Evolutionary conservation across 1,284 basidiomycete genomes (phyloP), one percentile per base, ranked within the genome.

Genomic region (Irpex rosettiformis): DNA sequence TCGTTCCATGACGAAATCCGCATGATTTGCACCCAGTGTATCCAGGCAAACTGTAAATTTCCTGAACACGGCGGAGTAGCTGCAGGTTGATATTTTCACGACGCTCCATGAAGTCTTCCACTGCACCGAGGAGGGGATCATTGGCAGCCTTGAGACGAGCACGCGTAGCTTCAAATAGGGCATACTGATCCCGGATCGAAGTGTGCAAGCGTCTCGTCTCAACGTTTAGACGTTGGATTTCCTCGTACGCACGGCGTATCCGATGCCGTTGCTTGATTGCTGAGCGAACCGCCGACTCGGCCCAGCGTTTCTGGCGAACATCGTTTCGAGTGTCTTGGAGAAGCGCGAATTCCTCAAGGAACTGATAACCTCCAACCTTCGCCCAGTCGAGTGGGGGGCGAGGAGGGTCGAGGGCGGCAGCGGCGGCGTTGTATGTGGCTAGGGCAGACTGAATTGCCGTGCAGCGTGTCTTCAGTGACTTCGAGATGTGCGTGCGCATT

Each of bases 301-400:
- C 60, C 76, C 76, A 78, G 0, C 60, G 65, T 33, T 65, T 63
- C 0, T 66, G 52, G 1, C 49, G 62, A 2, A 76, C 56, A 42
- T 76, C 70, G 33, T 69, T 63, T 2, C 63, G 62, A 1, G 68
- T 67, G 30, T 72, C 68, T 2, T 67, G 61, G 0, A 79, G 67
- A 0, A 78, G 67, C 13, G 65, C 61, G 57, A 78, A 76, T 40
- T 78, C 70, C 1, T 68, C 69, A 1, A 77, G 59, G 52, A 75
- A 75, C 1, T 61, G 55, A 60, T 72, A 73, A 7, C 72, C 62
- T 0, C 69, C 64, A 1, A 75, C 67, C 22, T 68, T 55, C 1
- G 56, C 16, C 66, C 69, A 72, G 11, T 72, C 64, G 24, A 77
- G 61, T 0, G 55, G 56, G 0, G 66, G 65, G 0, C 64, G 62